Conservation (phyloP, 2,329 filamentous ascomycete species). For the Verticillium klebahnii region DNA sequence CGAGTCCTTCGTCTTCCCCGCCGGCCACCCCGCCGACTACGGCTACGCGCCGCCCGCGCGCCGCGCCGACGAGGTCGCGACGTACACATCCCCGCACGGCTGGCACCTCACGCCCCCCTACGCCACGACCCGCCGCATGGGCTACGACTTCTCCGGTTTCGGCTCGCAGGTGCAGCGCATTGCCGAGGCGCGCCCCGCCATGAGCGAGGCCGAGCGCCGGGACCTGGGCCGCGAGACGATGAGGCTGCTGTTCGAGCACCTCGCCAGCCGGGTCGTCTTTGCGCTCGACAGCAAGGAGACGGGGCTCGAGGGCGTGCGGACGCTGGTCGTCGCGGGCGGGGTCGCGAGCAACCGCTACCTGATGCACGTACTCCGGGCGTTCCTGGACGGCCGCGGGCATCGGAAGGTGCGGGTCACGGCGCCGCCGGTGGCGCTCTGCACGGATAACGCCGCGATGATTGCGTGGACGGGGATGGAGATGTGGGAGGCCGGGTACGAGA, state of each 20-base stretch:
- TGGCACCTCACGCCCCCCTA: conserved; percentile 72
- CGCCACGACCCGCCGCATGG: conserved; percentile 49
- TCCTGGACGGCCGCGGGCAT: conserved; percentile 64
- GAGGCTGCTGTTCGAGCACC: conserved; percentile 81
- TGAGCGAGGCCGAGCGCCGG: conserved; percentile 54
- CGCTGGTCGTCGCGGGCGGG: conserved; percentile 81
- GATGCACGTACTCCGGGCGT: conserved; percentile 54
- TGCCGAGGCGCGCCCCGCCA: conserved; percentile 29
- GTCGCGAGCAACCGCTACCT: conserved; percentile 85
- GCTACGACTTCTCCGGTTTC: conserved; percentile 72
- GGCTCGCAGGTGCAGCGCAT: conserved; percentile 60
- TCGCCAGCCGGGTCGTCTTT: conserved; percentile 69
- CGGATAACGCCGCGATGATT: conserved; percentile 97
- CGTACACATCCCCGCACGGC: conserved; percentile 29
- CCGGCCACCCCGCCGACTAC: conserved; percentile 19
- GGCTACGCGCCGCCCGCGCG: conserved; percentile 54
- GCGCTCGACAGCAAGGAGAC: conserved; percentile 43
- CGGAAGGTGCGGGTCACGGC: conserved; percentile 57
- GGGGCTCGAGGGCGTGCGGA: conserved; percentile 36
- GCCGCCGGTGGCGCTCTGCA: conserved; percentile 76
- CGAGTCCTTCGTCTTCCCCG: conserved; percentile 72
- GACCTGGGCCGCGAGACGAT: conserved; percentile 69
- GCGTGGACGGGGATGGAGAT: conserved; percentile 92
- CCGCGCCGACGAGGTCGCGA: conserved; percentile 54
- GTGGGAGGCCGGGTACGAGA: conserved; percentile 72